Evolutionary conservation across 805 yeast genomes (phyloP).

Genomic region (Candida loeiensis): DNA sequence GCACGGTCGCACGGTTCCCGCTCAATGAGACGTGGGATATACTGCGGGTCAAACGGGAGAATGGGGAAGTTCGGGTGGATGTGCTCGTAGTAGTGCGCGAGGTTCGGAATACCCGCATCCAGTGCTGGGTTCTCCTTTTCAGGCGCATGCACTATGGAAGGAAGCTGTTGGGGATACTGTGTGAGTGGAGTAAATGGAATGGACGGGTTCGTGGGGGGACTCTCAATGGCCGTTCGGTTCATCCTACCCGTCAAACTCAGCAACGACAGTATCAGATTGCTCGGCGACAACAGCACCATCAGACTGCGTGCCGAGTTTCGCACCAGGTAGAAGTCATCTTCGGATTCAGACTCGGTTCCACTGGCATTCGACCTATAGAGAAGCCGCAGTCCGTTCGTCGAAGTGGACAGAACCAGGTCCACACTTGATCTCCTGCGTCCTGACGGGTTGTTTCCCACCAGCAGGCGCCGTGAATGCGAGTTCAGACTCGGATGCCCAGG

Average conservation of each 20-base stretch:
- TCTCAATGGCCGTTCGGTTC: constrained; percentile 13
- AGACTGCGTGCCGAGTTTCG: constrained; percentile 8
- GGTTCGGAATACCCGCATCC: constrained; percentile 25
- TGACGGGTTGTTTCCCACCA: constrained; percentile 12
- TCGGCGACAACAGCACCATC: constrained; percentile 23
- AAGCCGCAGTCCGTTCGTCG: constrained; percentile 36
- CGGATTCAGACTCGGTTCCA: constrained; percentile 29
- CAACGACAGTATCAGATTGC: constrained; percentile 31
- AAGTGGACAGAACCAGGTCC: constrained; percentile 48
- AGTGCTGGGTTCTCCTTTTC: constrained; percentile 2
- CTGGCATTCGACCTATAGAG: constrained; percentile 24
- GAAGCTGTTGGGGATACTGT: constrained; percentile 19
- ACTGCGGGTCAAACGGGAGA: constrained; percentile 32
- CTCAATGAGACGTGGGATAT: constrained; percentile 15
- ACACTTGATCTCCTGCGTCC: constrained; percentile 41
- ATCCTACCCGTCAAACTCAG: constrained; percentile 32
- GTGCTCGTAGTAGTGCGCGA: constrained; percentile 40
- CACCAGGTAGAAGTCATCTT: constrained; percentile 32
- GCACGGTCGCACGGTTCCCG: constrained; percentile 8
- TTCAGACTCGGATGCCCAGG: constrained; percentile 24
- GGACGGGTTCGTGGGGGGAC: constrained; percentile 1
- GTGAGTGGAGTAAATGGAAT: constrained; percentile 8
- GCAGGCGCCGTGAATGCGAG: constrained; percentile 12
- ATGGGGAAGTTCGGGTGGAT: constrained; percentile 47
- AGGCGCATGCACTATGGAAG: constrained; percentile 3